Evolutionary conservation across 1,139 yeast genomes (phyloP).

Genomic region (Sugiyamaella novakii): DNA sequence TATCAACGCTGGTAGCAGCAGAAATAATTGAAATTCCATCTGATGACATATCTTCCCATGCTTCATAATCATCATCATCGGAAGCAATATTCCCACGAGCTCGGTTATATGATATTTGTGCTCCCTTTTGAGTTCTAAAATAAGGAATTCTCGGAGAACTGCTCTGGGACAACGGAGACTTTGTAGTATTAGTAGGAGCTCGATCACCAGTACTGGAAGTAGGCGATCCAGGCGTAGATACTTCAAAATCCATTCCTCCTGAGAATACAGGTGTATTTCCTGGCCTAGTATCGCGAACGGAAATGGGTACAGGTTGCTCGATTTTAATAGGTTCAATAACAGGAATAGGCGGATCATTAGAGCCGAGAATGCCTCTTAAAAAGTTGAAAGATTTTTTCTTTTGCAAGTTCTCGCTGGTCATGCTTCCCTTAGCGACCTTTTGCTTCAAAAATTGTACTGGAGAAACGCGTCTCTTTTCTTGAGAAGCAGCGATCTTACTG

Average conservation of each 20-base stretch:
- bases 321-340: slow-evolving; percentile 11
- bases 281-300: not conserved
- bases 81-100: slow-evolving; percentile 28
- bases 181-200: not conserved
- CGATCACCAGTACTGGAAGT: not conserved
- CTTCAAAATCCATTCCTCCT: not conserved
- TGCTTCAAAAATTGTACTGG: slow-evolving; percentile 24
- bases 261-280: not conserved
- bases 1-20: slow-evolving; percentile 20
- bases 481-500: slow-evolving; percentile 16
- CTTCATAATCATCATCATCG: slow-evolving; percentile 30
- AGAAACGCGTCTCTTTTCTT: slow-evolving; percentile 19
- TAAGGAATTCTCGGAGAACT: not conserved
- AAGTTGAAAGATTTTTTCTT: slow-evolving; percentile 22
- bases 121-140: slow-evolving; percentile 12
- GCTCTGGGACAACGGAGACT: slow-evolving; percentile 13
- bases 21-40: slow-evolving; percentile 22
- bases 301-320: slow-evolving; percentile 4
- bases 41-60: slow-evolving; percentile 25
- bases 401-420: slow-evolving; percentile 19
- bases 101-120: slow-evolving; percentile 19
- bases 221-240: not conserved
- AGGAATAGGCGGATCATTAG: slow-evolving; percentile 11
- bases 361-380: slow-evolving; percentile 20
- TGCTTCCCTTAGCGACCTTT: slow-evolving; percentile 18